phyloP scores from a whole-genome alignment of 495 filamentous ascomycete species.

The Pseudoneurospora amorphoporcata region DNA sequence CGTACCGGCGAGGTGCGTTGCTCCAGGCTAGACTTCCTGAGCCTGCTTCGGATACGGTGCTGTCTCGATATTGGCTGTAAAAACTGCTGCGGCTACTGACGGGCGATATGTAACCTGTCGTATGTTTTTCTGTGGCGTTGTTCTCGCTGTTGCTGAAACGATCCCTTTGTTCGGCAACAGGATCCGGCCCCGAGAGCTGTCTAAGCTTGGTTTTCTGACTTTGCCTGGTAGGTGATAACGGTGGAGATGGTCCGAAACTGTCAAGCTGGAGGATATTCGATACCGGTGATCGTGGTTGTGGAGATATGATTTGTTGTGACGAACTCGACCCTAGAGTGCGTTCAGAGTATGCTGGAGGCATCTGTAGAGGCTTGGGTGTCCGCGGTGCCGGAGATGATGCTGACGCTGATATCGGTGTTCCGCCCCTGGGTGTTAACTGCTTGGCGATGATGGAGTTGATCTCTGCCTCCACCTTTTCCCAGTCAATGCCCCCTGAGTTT shows the following conservation, averaged over 20 bases:
- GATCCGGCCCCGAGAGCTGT: conserved; percentile 12
- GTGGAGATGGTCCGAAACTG: not conserved
- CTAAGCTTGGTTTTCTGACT: conserved; percentile 12
- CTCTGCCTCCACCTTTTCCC: conserved; percentile 7
- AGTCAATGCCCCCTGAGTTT: not conserved
- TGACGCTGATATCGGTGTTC: not conserved
- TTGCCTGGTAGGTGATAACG: conserved; percentile 10
- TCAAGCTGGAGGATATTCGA: conserved; percentile 7
- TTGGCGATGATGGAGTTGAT: conserved; percentile 5
- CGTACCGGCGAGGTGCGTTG: not conserved
- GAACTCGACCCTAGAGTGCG: not conserved
- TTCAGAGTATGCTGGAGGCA: not conserved
- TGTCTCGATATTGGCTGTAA: conserved; percentile 4
- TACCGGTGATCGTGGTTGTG: conserved; percentile 4
- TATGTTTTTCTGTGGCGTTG: not conserved
- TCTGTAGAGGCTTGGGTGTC: not conserved
- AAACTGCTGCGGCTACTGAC: conserved; percentile 10
- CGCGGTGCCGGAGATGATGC: not conserved
- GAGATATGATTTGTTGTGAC: conserved; percentile 1
- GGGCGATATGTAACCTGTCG: conserved; percentile 5
- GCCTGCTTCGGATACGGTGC: not conserved
- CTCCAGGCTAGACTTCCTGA: not conserved
- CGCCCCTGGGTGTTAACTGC: not conserved
- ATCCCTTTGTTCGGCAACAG: not conserved
- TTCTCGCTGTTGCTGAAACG: not conserved